Base-by-base conservation (phyloP, 352 stramenopile species). In the Pythium phragmitis region DNA sequence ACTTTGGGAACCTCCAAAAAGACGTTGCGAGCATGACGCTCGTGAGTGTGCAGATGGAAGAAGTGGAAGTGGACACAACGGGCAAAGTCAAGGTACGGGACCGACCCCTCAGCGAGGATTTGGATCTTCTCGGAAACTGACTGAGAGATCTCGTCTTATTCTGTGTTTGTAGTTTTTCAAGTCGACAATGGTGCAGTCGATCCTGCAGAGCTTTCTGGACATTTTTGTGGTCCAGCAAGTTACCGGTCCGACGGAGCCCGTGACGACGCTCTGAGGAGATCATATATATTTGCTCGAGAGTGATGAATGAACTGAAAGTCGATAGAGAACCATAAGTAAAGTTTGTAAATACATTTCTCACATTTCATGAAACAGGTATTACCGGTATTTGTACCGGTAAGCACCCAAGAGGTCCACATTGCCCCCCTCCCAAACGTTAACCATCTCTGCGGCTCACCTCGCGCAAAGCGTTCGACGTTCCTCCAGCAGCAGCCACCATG, bases 401-500 rank as follows among this genome's bases (percentile, higher is more conserved):
- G 19, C 19, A 41, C 7, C 17, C 12, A 50, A 21, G 39, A 50
- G 41, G 54, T 50, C 26, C 52, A 37, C 21, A 23, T 14, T 51
- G 42, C 43, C 26, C 23, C 54, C 23, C 39, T 4, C 3, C 28
- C 51, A 65, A 65, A 56, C 58, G 51, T 47, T 51, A 67, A 52
- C 54, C 11, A 12, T 12, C 14, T 52, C 54, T 33, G 45, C 41
- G 50, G n/a, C 56, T 21, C 48, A 39, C 33, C 30, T 48, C 19
- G 33, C 46, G 46, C 16, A 34, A 17, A 23, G 4, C 47, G 11
- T 16, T 51, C 26, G 26, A 3, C 26, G 26, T 30, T 30, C 26
- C 26, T 30, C 26, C 26, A 30, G 26, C 7, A 36, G 13, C 30
- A 11, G 36, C 54, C 36, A 70, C 42, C 59, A 91, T 92, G 82